Percentiles rank a stretch among this genome's conserved stretches.
These are phyloP conservation scores for Neolentinus lepideus DNA, from an alignment of 1,284 basidiomycete genomes.

Conservation along the genomic window DNA sequence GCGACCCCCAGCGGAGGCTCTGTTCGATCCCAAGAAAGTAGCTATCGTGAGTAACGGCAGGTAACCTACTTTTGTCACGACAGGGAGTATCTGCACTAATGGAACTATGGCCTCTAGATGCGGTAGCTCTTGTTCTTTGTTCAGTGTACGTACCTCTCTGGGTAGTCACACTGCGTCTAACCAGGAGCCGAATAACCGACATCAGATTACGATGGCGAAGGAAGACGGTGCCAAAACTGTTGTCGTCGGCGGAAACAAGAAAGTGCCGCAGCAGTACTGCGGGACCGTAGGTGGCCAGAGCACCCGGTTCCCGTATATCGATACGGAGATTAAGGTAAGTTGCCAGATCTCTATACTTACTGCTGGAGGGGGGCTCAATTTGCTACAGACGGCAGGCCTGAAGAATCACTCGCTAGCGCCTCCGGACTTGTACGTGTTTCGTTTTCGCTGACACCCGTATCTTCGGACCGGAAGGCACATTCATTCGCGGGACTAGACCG, in stretches of 20 bases:
- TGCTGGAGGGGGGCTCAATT: conserved; percentile 11
- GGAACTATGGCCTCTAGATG: conserved; percentile 27
- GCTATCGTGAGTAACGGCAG: conserved; percentile 52
- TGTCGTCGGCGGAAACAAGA: conserved; percentile 46
- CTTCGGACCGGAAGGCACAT: not conserved
- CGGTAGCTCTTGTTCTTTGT: conserved; percentile 44
- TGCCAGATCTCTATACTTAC: conserved; percentile 18
- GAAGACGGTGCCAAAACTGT: conserved; percentile 48
- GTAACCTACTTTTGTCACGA: conserved; percentile 14
- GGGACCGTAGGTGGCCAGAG: conserved; percentile 57
- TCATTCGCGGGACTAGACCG: not conserved
- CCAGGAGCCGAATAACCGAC: conserved; percentile 2
- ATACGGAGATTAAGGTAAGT: conserved; percentile 44
- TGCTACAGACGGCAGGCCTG: conserved; percentile 31
- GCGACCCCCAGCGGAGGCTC: conserved; percentile 32
- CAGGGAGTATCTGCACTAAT: not conserved
- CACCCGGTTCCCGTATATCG: conserved; percentile 45
- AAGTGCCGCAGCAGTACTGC: conserved; percentile 47
- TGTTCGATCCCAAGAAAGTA: conserved; percentile 47
- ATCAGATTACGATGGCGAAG: conserved; percentile 45
- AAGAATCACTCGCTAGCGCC: conserved; percentile 53
- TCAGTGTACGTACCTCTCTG: conserved; percentile 26
- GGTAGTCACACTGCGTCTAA: conserved; percentile 18
- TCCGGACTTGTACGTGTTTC: conserved; percentile 41
- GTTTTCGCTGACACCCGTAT: not conserved